Conservation (phyloP, 2,329 filamentous ascomycete genomes). For the Fusarium sp. region DNA sequence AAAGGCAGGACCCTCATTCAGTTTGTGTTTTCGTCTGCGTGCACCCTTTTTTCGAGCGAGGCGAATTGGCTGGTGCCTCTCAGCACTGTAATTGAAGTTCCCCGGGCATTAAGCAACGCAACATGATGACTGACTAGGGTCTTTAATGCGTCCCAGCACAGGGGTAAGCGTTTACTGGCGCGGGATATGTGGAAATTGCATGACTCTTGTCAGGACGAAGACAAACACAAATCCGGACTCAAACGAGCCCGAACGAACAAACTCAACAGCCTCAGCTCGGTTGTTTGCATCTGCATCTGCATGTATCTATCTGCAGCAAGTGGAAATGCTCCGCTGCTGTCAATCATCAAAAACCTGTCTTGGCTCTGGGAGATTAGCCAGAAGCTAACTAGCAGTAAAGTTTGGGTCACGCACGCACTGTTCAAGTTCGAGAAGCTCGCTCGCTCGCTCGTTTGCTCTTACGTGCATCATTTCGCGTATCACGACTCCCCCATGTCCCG, state of each 20-base stretch:
- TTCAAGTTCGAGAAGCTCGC: conserved; percentile 24
- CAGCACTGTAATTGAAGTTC: not conserved
- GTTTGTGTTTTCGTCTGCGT: not conserved
- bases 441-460: conserved; percentile 1
- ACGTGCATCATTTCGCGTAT: conserved; percentile 35
- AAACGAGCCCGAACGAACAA: not conserved
- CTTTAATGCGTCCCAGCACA: conserved; percentile 9
- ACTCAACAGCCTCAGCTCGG: conserved; percentile 3
- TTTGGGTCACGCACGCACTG: not conserved
- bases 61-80: not conserved
- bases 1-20: not conserved
- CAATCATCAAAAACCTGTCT: not conserved
- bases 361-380: conserved; percentile 6
- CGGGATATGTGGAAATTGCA: conserved; percentile 32
- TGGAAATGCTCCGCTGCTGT: conserved; percentile 12
- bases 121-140: not conserved
- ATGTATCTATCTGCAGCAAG: not conserved
- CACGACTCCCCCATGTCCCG: conserved; percentile 15
- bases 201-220: conserved; percentile 18
- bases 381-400: not conserved
- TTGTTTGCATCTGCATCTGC: not conserved
- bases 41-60: not conserved
- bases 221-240: not conserved
- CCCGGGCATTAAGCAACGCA: not conserved
- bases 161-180: conserved; percentile 21